Conservation (phyloP, 2,329 filamentous ascomycete genomes). For the Aureobasidium sp. region DNA sequence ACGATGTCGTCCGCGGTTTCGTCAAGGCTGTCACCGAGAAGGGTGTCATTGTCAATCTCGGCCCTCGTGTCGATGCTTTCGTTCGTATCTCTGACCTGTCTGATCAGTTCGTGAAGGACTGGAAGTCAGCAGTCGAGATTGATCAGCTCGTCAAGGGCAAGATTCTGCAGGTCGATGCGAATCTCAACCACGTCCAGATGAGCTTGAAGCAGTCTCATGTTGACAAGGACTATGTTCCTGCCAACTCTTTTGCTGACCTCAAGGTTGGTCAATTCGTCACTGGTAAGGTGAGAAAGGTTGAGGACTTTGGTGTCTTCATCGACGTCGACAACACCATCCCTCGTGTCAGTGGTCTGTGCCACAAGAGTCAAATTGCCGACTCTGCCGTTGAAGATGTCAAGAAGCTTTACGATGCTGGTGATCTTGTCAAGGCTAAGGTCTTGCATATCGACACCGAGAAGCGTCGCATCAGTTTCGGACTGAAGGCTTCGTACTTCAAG, state of each 20-base stretch:
- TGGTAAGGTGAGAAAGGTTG: slow-evolving; percentile 86
- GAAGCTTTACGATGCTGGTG: slow-evolving; percentile 83
- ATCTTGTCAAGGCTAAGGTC: slow-evolving; percentile 87
- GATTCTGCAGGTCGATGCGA: slow-evolving; percentile 63
- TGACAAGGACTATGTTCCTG: slow-evolving; percentile 69
- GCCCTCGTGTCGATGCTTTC: slow-evolving; percentile 72
- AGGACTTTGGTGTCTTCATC: slow-evolving; percentile 93
- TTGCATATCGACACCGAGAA: slow-evolving; percentile 68
- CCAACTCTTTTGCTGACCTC: slow-evolving; percentile 68
- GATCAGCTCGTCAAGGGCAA: slow-evolving; percentile 89
- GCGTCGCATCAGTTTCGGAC: slow-evolving; percentile 75
- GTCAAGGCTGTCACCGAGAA: slow-evolving; percentile 85
- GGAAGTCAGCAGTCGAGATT: slow-evolving; percentile 81
- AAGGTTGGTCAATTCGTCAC: slow-evolving; percentile 75
- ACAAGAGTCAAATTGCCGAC: slow-evolving; percentile 87
- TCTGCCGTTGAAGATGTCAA: slow-evolving; percentile 73
- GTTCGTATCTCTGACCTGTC: slow-evolving; percentile 84
- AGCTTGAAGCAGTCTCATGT: slow-evolving; percentile 80
- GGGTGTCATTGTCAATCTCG: slow-evolving; percentile 79
- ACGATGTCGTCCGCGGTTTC: slow-evolving; percentile 82
- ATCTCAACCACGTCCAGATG: slow-evolving; percentile 69
- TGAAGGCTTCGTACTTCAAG: slow-evolving; percentile 89
- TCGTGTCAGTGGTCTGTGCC: slow-evolving; percentile 89
- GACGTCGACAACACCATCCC: slow-evolving; percentile 70
- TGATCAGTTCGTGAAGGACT: slow-evolving; percentile 87